Conservation (phyloP, 768 basidiomycete genomes). For the Hortiboletus flavorubellus region DNA sequence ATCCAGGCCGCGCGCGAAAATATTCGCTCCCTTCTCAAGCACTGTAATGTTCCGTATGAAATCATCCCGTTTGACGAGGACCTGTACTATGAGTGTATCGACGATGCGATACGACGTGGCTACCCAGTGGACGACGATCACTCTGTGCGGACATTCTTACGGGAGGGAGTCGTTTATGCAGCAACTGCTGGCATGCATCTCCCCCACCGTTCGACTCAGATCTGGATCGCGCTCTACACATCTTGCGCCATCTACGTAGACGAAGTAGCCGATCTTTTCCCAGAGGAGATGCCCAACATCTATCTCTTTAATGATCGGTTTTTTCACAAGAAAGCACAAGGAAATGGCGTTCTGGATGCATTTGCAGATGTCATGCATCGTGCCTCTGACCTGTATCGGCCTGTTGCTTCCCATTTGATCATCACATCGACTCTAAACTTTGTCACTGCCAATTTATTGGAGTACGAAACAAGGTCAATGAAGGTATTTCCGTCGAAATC, state of each 20-base stretch:
- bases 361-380: conserved; percentile 34
- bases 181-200: conserved; percentile 32
- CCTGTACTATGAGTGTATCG: conserved; percentile 21
- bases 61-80: conserved; percentile 11
- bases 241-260: conserved; percentile 38
- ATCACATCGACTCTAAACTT: conserved; percentile 35
- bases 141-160: conserved; percentile 31
- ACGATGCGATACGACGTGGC: conserved; percentile 22
- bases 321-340: conserved; percentile 26
- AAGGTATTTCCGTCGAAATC: conserved; percentile 9
- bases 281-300: conserved; percentile 19
- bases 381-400: conserved; percentile 25
- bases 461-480: conserved; percentile 30
- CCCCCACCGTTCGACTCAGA: conserved; percentile 9
- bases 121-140: conserved; percentile 23
- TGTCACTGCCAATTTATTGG: conserved; percentile 33
- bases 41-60: conserved; percentile 15
- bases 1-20: conserved; percentile 9
- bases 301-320: conserved; percentile 36
- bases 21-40: conserved; percentile 13
- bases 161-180: conserved; percentile 29
- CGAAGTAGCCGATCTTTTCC: conserved; percentile 30
- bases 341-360: conserved; percentile 30
- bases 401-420: conserved; percentile 35
- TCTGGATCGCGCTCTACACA: conserved; percentile 39